Percentiles rank a stretch among this genome's conserved stretches.
Evolutionary conservation across 352 stramenopile genomes (phyloP).

Genomic region (Phytophthora pistaciae): DNA sequence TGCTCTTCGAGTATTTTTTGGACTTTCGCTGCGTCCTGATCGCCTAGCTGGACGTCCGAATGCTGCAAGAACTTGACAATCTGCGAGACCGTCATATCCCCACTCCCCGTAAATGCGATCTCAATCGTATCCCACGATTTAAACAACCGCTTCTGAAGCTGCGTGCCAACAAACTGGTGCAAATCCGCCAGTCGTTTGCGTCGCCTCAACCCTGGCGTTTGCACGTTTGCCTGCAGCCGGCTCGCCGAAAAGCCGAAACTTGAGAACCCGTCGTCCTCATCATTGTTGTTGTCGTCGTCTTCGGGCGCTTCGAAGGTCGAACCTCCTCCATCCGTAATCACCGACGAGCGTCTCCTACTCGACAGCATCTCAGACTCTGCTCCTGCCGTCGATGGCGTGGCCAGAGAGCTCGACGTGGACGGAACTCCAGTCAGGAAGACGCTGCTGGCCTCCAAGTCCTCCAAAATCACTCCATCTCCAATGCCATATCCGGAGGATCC

Average conservation of each 20-base stretch:
- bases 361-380: background rate
- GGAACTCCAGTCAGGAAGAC: conserved; percentile 44
- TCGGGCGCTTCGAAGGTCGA: conserved; percentile 15
- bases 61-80: conserved; percentile 80
- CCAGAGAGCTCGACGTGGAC: conserved; percentile 15
- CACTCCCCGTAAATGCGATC: conserved; percentile 69
- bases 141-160: conserved; percentile 75
- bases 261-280: conserved; percentile 28
- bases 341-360: conserved; percentile 7
- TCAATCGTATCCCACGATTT: conserved; percentile 81
- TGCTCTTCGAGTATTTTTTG: conserved; percentile 70
- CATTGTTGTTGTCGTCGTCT: conserved; percentile 22
- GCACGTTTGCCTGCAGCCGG: conserved; percentile 17
- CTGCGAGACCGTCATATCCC: conserved; percentile 68
- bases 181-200: conserved; percentile 67
- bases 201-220: conserved; percentile 58
- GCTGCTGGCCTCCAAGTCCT: conserved; percentile 7
- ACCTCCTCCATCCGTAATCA: conserved; percentile 2
- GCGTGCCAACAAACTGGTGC: conserved; percentile 68
- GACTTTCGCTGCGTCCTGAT: conserved; percentile 63
- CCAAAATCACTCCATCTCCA: conserved; percentile 13
- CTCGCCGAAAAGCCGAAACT: conserved; percentile 12
- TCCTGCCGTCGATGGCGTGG: background rate
- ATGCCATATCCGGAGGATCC: background rate
- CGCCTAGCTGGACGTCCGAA: conserved; percentile 74